Evolutionary conservation across 2,329 filamentous ascomycete species (phyloP), one percentile per base, ranked within the genome.

Genomic region (Clonostachys solani): DNA sequence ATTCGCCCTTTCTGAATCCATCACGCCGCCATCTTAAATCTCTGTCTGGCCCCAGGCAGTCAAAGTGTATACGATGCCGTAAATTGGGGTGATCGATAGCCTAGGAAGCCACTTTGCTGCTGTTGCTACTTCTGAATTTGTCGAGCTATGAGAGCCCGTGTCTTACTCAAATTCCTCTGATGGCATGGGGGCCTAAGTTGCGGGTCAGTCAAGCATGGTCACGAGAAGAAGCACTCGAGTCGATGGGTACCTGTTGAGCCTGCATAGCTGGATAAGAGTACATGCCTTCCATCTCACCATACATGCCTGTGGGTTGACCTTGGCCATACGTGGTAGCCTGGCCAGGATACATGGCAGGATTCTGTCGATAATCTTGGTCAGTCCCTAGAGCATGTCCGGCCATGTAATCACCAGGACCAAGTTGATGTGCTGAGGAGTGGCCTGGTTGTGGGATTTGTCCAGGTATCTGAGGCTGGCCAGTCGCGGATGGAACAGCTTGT

Each of bases 261-360:
- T 87, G 84, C 79, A 96, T 89, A 52, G 83, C 73, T 13, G 85
- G 79, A 64, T 95, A 95, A 37, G 80, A 80, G 55, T 97, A 97
- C 77, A 96, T 96, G 53, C 82, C 83, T 52, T 89, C 84, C 67
- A 92, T 85, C 48, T 87, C 84, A 47, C 84, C 78, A 61, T 91
- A 96, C 78, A 96, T 95, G 23, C 23, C 23, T 18, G 58, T 74
- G 49, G 86, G 81, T 56, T 88, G 86, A 42, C 87, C 80, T 60
- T 94, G 89, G 13, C 85, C 87, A 62, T 95, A 95, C 12, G 81
- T 78, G 45, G 81, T 79, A 42, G 81, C 77, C 53, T 90, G 84
- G 47, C 84, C 85, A 33, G 86, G 77, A 62, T 96, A 96, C 82
- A 96, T 92, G 59, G 81, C 80, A 41, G 83, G 83, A 60, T 88